Evolutionary conservation across 2,329 filamentous ascomycete species (phyloP).

Genomic region (Sarocladiaceae sp.): DNA sequence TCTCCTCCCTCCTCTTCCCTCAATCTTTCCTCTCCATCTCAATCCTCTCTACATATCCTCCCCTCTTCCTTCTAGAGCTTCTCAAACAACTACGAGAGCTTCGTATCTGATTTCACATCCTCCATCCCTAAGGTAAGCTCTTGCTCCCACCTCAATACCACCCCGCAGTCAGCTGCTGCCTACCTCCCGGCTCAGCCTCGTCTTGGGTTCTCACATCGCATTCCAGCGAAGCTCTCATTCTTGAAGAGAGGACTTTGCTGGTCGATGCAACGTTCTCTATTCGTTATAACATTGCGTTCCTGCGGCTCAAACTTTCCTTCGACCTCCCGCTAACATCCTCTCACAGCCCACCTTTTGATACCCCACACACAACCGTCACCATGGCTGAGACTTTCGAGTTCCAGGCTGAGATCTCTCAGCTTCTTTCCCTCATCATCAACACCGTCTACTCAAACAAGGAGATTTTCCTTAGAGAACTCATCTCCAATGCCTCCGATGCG

Average conservation of each 20-base stretch:
- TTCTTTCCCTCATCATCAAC: conserved; percentile 99
- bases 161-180: neutral
- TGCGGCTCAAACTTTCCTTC: conserved; percentile 3
- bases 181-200: neutral
- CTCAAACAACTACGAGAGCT: conserved; percentile 12
- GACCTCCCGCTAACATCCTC: conserved; percentile 13
- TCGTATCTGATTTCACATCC: conserved; percentile 13
- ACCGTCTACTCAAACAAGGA: conserved; percentile 99
- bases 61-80: conserved; percentile 13
- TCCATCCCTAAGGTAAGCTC: conserved; percentile 18
- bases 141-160: conserved; percentile 1
- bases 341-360: conserved; percentile 29
- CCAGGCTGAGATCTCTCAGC: conserved; percentile 99
- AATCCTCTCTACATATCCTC: conserved; percentile 17
- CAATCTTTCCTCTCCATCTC: conserved; percentile 18
- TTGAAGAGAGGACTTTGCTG: no score
- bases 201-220: conserved; percentile 1
- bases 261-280: conserved; percentile 9
- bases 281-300: neutral
- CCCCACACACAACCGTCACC: conserved; percentile 36
- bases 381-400: conserved; percentile 99
- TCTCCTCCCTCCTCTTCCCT: conserved; percentile 13
- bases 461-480: conserved; percentile 97
- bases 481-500: conserved; percentile 98
- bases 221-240: no score